These are phyloP conservation scores for Torulaspora pretoriensis DNA, from an alignment of 1,139 yeast genomes.

Conservation along the genomic window DNA sequence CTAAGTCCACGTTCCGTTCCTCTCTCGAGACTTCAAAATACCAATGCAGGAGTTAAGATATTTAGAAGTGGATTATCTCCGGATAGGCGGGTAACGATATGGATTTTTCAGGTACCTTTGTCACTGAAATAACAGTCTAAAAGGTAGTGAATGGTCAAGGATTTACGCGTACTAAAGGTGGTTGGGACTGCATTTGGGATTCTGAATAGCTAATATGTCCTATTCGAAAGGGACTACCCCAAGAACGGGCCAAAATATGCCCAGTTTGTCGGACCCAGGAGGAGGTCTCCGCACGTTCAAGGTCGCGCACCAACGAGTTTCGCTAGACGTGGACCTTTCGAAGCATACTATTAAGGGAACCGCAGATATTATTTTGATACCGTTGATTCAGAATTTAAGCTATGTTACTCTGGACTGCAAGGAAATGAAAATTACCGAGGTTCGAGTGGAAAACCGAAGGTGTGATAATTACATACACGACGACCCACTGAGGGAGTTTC, in stretches of 20 bases:
- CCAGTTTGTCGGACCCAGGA: slow-evolving; percentile 14
- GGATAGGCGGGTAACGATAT: neutral
- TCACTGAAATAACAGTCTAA: neutral
- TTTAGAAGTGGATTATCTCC: neutral
- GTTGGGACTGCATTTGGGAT: neutral
- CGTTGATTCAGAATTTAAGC: slow-evolving; percentile 56
- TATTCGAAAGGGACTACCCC: slow-evolving; percentile 20
- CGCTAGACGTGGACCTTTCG: slow-evolving; percentile 62
- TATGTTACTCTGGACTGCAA: slow-evolving; percentile 74
- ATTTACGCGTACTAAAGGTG: neutral
- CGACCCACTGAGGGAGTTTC: slow-evolving; percentile 41
- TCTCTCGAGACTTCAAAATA: too few relatives aligned
- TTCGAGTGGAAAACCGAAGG: slow-evolving; percentile 55
- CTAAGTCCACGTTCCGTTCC: too few relatives aligned
- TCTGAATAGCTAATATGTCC: slow-evolving; percentile 11
- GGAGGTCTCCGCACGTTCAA: slow-evolving; percentile 39
- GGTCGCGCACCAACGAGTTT: slow-evolving; percentile 66
- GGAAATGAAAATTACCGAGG: slow-evolving; percentile 61
- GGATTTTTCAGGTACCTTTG: neutral
- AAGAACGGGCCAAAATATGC: slow-evolving; percentile 11
- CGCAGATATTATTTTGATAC: slow-evolving; percentile 78
- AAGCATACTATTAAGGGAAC: slow-evolving; percentile 56
- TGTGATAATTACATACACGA: slow-evolving; percentile 48
- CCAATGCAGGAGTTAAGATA: neutral
- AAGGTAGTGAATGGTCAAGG: neutral